Percentiles rank a stretch among this genome's conserved stretches.
Evolutionary conservation across 768 basidiomycete genomes (phyloP).

Genomic region (Tulasnella sp.): DNA sequence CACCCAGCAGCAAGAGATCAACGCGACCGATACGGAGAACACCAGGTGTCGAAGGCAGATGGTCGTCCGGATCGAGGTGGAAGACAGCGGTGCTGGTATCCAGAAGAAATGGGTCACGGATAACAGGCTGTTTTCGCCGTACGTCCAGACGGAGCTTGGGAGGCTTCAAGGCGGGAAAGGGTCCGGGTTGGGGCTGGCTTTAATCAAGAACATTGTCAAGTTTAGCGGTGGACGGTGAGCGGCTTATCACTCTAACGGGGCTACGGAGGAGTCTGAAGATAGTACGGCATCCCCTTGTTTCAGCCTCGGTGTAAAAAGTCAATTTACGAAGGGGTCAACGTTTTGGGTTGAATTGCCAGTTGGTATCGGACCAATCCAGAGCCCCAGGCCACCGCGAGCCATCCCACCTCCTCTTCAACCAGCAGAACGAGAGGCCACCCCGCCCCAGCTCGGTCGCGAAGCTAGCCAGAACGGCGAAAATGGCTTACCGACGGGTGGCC

Average conservation of each 20-base stretch:
- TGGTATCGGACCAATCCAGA: constrained; percentile 32
- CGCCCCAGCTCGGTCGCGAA: too few species aligned
- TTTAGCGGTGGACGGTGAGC: constrained; percentile 40
- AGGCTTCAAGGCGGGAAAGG: constrained; percentile 45
- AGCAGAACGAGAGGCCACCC: too few species aligned
- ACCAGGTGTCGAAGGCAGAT: constrained; percentile 30
- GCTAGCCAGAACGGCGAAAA: too few species aligned
- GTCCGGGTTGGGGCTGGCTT: constrained; percentile 44
- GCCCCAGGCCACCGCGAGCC: too few species aligned
- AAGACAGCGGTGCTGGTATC: constrained; percentile 46
- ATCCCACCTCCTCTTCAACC: too few species aligned
- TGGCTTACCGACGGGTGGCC: too few species aligned
- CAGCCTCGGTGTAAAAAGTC: constrained; percentile 40
- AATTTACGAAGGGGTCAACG: constrained; percentile 32
- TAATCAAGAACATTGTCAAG: constrained; percentile 45
- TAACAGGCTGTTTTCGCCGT: constrained; percentile 33
- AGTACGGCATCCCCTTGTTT: not conserved
- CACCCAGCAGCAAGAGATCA: not conserved
- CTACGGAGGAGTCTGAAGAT: too few species aligned
- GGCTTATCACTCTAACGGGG: too few species aligned
- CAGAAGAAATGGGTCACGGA: constrained; percentile 14
- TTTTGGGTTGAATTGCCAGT: constrained; percentile 35
- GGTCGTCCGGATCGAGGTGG: constrained; percentile 44
- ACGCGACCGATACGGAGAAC: not conserved
- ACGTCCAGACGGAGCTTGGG: constrained; percentile 45